Evolutionary conservation across 73 alveolate genomes (phyloP).

Genomic region (Blepharisma japonicum): DNA sequence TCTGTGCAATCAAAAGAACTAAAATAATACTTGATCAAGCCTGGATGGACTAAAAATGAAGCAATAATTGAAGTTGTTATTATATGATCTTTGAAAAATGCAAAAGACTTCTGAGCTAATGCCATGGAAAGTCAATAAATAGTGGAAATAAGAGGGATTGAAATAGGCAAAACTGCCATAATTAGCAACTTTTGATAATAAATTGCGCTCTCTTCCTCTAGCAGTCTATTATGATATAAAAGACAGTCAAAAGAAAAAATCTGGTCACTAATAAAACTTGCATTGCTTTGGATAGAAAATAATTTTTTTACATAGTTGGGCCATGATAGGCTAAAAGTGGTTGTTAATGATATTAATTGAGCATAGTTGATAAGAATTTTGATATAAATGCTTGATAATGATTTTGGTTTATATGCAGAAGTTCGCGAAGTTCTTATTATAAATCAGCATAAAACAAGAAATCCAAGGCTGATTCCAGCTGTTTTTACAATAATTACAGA

Average conservation of each 20-base stretch:
- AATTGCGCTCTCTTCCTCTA: neutral
- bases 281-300: neutral
- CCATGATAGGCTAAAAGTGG: neutral
- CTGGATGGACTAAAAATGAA: constrained; percentile 39
- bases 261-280: neutral
- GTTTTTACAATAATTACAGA: no score
- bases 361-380: neutral
- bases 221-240: neutral
- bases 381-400: neutral
- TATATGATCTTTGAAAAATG: neutral
- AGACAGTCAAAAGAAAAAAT: constrained; percentile 4
- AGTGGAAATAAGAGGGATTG: neutral
- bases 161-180: neutral
- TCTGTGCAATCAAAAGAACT: constrained; percentile 5
- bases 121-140: neutral
- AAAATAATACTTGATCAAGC: constrained; percentile 25
- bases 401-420: no score
- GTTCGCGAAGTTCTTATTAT: no score
- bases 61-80: constrained; percentile 33
- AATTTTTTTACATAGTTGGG: neutral
- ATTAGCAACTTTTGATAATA: neutral
- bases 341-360: neutral
- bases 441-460: no score
- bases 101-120: neutral
- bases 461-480: no score